These are phyloP conservation scores for Russula emetica DNA, from an alignment of 768 basidiomycete species.

Conservation along the genomic window DNA sequence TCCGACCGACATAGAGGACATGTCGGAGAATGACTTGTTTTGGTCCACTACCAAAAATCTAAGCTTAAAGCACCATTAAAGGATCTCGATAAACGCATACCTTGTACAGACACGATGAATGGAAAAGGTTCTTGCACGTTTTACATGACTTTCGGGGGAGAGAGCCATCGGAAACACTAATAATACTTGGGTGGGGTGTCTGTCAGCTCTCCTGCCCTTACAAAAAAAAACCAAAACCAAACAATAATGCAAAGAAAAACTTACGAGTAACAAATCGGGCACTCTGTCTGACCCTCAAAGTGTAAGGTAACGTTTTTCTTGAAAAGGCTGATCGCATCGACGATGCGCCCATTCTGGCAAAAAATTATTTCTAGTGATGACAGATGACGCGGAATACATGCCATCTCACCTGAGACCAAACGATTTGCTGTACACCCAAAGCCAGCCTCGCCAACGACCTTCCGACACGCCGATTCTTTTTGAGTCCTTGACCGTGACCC, in stretches of 20 bases:
- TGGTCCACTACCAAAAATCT: constrained; percentile 67
- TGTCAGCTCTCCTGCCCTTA: background rate
- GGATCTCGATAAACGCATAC: constrained; percentile 36
- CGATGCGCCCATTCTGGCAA: constrained; percentile 79
- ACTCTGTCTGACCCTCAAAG: constrained; percentile 94
- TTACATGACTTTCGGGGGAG: constrained; percentile 88
- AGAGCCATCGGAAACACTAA: constrained; percentile 82
- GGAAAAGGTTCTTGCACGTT: constrained; percentile 93
- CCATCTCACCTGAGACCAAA: constrained; percentile 71
- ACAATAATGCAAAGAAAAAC: constrained; percentile 30
- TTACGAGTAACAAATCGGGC: constrained; percentile 94
- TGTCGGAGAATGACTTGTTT: constrained; percentile 80
- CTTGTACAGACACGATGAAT: constrained; percentile 88
- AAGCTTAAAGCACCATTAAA: background rate
- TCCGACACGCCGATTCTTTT: constrained; percentile 85
- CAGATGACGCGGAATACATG: background rate
- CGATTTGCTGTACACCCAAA: constrained; percentile 88
- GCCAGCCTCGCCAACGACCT: constrained; percentile 89
- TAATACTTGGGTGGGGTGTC: constrained; percentile 62
- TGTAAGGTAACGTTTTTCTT: constrained; percentile 91
- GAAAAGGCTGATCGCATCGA: constrained; percentile 85
- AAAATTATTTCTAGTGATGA: background rate
- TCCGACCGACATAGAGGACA: constrained; percentile 90
- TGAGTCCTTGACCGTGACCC: constrained; percentile 82
- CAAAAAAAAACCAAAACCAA: background rate